Conservation (phyloP, 371 early-diverging fungal genomes). For the Batkoa obscura region DNA sequence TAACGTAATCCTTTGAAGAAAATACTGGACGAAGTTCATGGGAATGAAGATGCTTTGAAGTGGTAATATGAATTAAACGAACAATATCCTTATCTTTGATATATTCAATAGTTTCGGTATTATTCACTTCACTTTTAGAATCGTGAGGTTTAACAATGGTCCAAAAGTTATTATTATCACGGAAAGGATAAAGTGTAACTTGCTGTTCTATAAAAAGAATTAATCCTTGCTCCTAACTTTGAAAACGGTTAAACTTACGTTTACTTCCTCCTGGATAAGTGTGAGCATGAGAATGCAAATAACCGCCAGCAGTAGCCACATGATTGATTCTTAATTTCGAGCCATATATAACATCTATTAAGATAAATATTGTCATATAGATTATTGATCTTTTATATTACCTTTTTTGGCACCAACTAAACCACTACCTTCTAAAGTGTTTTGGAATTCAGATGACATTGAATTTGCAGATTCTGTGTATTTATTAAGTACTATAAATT, state of each 20-base stretch:
- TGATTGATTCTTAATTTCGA: slow-evolving; percentile 58
- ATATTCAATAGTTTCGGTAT: slow-evolving; percentile 16
- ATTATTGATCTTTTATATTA: neutral
- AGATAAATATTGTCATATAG: slow-evolving; percentile 7
- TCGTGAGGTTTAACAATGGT: slow-evolving; percentile 26
- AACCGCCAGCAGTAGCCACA: slow-evolving; percentile 45
- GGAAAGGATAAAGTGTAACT: slow-evolving; percentile 75
- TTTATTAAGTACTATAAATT: slow-evolving; percentile 60
- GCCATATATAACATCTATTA: slow-evolving; percentile 17
- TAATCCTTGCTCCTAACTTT: neutral
- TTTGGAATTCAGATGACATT: slow-evolving; percentile 10
- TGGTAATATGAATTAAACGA: slow-evolving; percentile 53
- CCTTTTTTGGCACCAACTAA: slow-evolving; percentile 7
- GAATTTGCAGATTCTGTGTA: slow-evolving; percentile 10
- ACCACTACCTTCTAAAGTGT: slow-evolving; percentile 13
- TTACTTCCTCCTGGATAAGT: slow-evolving; percentile 59
- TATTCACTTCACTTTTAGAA: slow-evolving; percentile 13
- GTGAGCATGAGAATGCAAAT: slow-evolving; percentile 73
- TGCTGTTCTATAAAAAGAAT: slow-evolving; percentile 50
- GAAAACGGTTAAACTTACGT: slow-evolving; percentile 20
- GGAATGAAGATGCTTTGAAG: slow-evolving; percentile 52
- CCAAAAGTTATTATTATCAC: slow-evolving; percentile 81
- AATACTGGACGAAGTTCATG: slow-evolving; percentile 77
- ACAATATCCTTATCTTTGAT: slow-evolving; percentile 42
- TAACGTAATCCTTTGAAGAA: slow-evolving; percentile 73